Percentiles rank a stretch among this genome's conserved stretches.
Conservation (phyloP, 1,139 yeast species). For the Hemisphaericaspora subhashii region DNA sequence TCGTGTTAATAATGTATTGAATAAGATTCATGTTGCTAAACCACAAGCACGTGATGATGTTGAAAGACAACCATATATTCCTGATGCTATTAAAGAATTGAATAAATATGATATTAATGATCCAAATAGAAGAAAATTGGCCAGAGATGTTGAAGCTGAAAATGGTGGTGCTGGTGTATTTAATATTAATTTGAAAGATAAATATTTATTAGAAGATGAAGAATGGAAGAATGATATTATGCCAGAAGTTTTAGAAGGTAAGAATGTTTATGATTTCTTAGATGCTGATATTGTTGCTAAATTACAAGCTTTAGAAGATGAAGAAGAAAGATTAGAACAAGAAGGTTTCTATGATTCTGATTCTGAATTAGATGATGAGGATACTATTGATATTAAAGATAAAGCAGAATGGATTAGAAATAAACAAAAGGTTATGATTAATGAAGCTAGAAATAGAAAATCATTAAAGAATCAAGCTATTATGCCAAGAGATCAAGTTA, state of each 20-base stretch:
- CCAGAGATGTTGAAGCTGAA: conserved; percentile 87
- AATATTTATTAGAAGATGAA: conserved; percentile 87
- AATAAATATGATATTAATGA: conserved; percentile 75
- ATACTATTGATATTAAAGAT: conserved; percentile 69
- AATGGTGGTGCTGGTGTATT: conserved; percentile 99
- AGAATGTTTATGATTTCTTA: conserved; percentile 94
- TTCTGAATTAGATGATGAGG: conserved; percentile 57
- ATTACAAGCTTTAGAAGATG: conserved; percentile 92
- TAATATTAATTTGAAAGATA: conserved; percentile 90
- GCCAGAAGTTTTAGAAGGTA: conserved; percentile 96
- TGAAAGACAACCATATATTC: conserved; percentile 76
- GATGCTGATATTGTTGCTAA: conserved; percentile 95
- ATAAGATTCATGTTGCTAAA: conserved; percentile 91
- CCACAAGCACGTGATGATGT: conserved; percentile 89
- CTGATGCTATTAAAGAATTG: conserved; percentile 62
- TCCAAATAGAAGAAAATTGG: conserved; percentile 78
- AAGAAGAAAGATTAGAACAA: conserved; percentile 87
- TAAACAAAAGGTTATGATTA: conserved; percentile 90
- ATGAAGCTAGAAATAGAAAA: conserved; percentile 85
- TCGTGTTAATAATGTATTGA: conserved; percentile 83
- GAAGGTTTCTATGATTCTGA: conserved; percentile 97
- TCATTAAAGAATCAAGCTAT: conserved; percentile 83
- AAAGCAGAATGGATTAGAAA: conserved; percentile 96
- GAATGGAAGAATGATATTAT: conserved; percentile 97
- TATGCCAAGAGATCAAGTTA: conserved; percentile 88